Evolutionary conservation across 768 basidiomycete genomes (phyloP), one percentile per base, ranked within the genome.

Genomic region (Collybia mongolica): DNA sequence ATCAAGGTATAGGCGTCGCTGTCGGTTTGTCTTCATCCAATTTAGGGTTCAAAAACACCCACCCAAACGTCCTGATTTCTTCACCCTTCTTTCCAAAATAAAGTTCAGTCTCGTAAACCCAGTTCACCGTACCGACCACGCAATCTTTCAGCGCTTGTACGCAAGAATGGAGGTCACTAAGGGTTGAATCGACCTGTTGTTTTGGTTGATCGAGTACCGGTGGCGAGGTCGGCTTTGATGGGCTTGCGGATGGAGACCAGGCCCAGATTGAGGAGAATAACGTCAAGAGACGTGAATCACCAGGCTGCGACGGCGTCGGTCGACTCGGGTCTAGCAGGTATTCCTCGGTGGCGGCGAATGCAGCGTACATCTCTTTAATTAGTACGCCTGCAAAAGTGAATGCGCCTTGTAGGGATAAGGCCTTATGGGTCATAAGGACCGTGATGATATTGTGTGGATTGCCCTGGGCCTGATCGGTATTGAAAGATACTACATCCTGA

Each of bases 401-500:
- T 3, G 82, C 83, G 18, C 71, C 76, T 51, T 83, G 81, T 2
- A 81, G 51, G 0, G 79, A 72, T 19, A 80, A 61, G 17, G 62
- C 63, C 7, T 72, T 68, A 18, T 77, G 65, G 19, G 56, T 51
- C 69, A 76, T 78, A 17, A 85, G 66, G 26, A 84, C 60, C 3
- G 71, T 64, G 38, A 87, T 70, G 29, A 84, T 59, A 49, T 82
- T 85, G 57, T 69, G 56, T 6, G 54, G 55, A 23, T 73, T 68
- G 20, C 60, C 67, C 37, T 38, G 57, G 23, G 61, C 60, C 54
- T 76, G 76, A 24, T 76, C 67, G 14, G 68, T 65, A 56, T 80
- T 81, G 60, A 75, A 86, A 0, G 82, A 74, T 1, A 77, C 68
- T 5, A 86, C 71, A 55, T 88, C 86, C 86, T 88, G 49, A 12